Evolutionary conservation across 129 eudicot species (phyloP), one percentile per base, ranked within the genome.

Genomic region (Escallonia rubra): DNA sequence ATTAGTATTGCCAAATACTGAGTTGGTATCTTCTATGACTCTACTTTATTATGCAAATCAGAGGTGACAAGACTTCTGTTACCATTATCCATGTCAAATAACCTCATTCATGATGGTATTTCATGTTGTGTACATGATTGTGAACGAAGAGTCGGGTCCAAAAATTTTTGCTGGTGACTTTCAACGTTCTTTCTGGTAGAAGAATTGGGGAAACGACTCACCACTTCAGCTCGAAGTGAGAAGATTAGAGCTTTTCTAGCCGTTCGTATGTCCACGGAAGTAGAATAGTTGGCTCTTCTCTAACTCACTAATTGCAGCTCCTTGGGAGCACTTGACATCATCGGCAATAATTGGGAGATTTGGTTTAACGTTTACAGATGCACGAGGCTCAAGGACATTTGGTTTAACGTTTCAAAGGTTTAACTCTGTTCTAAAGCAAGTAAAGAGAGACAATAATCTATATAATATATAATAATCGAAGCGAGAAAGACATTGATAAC

Each of bases 291-390:
- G 99, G 61, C 85, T 76, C 56, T 89, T 90, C 83, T 94, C 97
- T 70, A 94, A 74, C 59, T 89, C 95, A 73, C 90, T 80, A 3
- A 89, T 89, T 53, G 99, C 80, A 71, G 95, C 96, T 71, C 99
- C 99, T 64, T 94, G 99, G 41, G 97, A 84, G 71, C 99, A 94
- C 81, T 87, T 89, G 3, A 89, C 99, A 77, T 94, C 96, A 76
- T 89, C 99, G 3, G 99, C 99, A 6, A 84, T 79, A 41, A 94
- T 94, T 74, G 86, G 96, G 72, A 94, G 90, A 81, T 89, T 89
- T 0, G 99, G 99, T 63, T 89, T 89, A 66, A 85, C 85, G 68
- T 94, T 94, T 34, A 94, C 91, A 0, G 93, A 86, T 43, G 97
- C 97, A 61, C 95, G 87, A 38, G 90, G 98, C 66, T 78, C 96